These are phyloP conservation scores for Geosiphon pyriformis DNA, from an alignment of 192 early-diverging fungal genomes.

Conservation along the genomic window DNA sequence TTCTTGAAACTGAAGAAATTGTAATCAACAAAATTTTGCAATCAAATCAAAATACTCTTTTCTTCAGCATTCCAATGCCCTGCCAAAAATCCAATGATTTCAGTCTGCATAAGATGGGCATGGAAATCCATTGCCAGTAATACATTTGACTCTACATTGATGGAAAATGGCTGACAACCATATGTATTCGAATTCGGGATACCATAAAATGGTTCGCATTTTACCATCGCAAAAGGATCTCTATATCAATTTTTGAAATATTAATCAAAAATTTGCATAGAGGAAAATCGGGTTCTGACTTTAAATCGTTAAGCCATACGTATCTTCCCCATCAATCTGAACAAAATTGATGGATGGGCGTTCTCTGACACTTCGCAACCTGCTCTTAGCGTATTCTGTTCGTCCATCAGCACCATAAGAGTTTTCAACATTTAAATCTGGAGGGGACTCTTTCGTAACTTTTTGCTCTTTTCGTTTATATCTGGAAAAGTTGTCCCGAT, in stretches of 20 bases:
- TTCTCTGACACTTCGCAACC: constrained; percentile 43
- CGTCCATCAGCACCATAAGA: constrained; percentile 41
- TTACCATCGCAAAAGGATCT: constrained; percentile 78
- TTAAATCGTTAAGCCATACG: no score
- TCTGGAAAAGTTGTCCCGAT: background rate
- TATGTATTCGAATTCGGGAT: constrained; percentile 55
- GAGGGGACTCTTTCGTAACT: constrained; percentile 16
- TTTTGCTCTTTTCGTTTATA: constrained; percentile 29
- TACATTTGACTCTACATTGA: constrained; percentile 68
- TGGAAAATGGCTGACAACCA: constrained; percentile 77
- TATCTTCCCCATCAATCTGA: constrained; percentile 36
- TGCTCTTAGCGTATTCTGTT: constrained; percentile 49
- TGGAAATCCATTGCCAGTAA: constrained; percentile 88
- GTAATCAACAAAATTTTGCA: no score
- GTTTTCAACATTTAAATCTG: constrained; percentile 15
- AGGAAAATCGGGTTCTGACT: no score
- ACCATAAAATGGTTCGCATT: constrained; percentile 71
- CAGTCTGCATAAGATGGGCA: constrained; percentile 81
- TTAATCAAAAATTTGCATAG: background rate
- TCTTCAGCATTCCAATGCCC: constrained; percentile 62
- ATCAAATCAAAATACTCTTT: no score
- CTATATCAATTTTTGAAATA: constrained; percentile 16
- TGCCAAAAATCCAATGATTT: constrained; percentile 86
- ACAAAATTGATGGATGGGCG: constrained; percentile 37
- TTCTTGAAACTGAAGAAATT: no score